Evolutionary conservation across 2,329 filamentous ascomycete genomes (phyloP), one percentile per base, ranked within the genome.

Genomic region (Ceratocystis ficicola): DNA sequence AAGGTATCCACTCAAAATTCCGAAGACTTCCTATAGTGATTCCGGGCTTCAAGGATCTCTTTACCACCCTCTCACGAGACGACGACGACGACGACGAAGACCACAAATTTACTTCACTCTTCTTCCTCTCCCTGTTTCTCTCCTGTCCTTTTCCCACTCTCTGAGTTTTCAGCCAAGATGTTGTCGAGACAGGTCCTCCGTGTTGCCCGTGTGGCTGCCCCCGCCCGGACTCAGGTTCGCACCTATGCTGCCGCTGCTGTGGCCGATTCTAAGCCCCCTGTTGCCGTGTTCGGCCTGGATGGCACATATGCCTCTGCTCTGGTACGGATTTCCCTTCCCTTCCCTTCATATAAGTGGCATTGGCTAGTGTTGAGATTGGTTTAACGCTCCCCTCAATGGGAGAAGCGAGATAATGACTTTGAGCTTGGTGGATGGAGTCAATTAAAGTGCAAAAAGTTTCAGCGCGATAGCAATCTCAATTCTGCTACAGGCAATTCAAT

Each of bases 281-380:
- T 96, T 75, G 84, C 92, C 73, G 85, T 99, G 75, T 99, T 90
- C 79, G 94, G 94, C 73, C 81, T 99, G 75, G 94, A 97, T 79
- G 94, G 94, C 78, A 97, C 93, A 76, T 99, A 99, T 81, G 94
- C 94, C 77, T 91, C 88, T 80, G 94, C 94, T 81, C 84, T 99
- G 86, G 94, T 99, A 93, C 77, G 90, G 71, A 67, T 63, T 30
- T 59, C 25, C 59, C 36, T 60, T n/a, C 30, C 22, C 5, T 30
- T 25, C 20, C 36, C 36, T 41, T 15, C 12, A 41, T 15, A 41
- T 48, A 41, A 5, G 12, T 30, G 5, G 36, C 44, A 44, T 52
- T 65, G 10, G 36, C 17, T 44, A 28, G 44, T n/a, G 17, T 22
- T 46, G 17, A 15, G 62, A 12, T 32, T 63, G 62, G 36, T 15